Evolutionary conservation across 2,329 filamentous ascomycete genomes (phyloP), one percentile per base, ranked within the genome.

Genomic region (Pyrenophora seminiperda): DNA sequence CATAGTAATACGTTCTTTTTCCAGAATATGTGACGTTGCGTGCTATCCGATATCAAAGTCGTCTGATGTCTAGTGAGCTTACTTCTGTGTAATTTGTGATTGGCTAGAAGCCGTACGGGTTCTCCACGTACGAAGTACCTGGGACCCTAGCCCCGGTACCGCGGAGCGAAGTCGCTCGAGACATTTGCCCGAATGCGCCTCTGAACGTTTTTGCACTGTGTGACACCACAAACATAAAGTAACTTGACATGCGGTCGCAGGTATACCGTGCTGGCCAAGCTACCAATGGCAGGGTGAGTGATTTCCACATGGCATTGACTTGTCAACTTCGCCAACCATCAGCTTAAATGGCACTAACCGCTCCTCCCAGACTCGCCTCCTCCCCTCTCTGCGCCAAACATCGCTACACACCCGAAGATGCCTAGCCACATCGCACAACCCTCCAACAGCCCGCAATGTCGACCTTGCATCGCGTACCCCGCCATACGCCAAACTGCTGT

Each of bases 401-500:
- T 36, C 54, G 34, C 15, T 57, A 13, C 19, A 53, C 13, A 45
- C 54, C 15, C 55, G 61, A 56, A 58, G 72, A 62, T 58, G 50
- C 45, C 66, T 73, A 14, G 72, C 71, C 13, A 74, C 72, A 33
- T 54, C 67, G 3, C 65, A 70, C 40, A 51, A 58, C 18, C 50
- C 60, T 7, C 59, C 67, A 3, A 60, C 59, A 2, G 60, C 62
- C 22, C 66, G 59, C 30, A 61, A 66, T 33, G 53, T 68, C 43
- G 71, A 77, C 42, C 58, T 81, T 55, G 75, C 77, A 46, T 79
- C 82, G 20, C 83, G 85, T 58, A 86, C 83, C 59, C 89, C 91
- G 38, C 90, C 90, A 20, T 97, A 97, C 76, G 81, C 87, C 63
- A 91, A 87, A 75, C 88, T 96, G 42, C 82, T 92, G 70, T 82